Evolutionary conservation across 331 rosid species (phyloP).

Genomic region (Malus hybrid): DNA sequence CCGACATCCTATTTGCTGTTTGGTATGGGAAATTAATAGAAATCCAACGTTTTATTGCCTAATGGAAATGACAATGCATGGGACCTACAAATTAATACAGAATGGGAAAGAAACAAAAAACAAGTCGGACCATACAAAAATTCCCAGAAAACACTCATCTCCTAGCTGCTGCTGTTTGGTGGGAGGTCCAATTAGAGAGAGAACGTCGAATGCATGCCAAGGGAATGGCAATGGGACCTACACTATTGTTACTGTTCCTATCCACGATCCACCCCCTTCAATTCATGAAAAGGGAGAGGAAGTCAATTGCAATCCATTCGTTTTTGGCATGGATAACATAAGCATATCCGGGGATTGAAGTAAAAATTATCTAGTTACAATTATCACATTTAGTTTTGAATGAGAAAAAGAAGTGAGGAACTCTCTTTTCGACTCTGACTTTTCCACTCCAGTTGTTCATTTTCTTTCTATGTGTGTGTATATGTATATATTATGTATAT

Average conservation of each 20-base stretch:
- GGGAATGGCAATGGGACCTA: conserved; percentile 17
- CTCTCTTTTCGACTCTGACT: too few species aligned
- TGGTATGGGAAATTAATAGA: conserved; percentile 2
- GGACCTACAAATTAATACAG: conserved; percentile 2
- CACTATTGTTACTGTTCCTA: conserved; percentile 7
- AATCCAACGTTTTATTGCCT: neutral
- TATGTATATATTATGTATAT: too few species aligned
- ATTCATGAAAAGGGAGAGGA: conserved; percentile 29
- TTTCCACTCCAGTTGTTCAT: too few species aligned
- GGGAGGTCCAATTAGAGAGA: conserved; percentile 7
- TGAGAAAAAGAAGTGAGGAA: too few species aligned
- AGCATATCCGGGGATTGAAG: too few species aligned
- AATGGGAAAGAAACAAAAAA: conserved; percentile 14
- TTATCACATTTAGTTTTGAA: too few species aligned
- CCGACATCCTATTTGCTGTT: conserved; percentile 16
- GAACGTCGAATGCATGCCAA: conserved; percentile 3
- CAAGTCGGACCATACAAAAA: conserved; percentile 2
- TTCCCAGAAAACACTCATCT: neutral
- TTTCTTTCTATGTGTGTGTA: too few species aligned
- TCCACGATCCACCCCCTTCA: conserved; percentile 15
- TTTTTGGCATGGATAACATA: neutral
- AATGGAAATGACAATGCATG: neutral
- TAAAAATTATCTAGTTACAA: too few species aligned
- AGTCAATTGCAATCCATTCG: conserved; percentile 26
- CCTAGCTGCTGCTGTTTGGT: conserved; percentile 21